Evolutionary conservation across 768 basidiomycete genomes (phyloP).

Genomic region (Hydnomerulius pinastri): DNA sequence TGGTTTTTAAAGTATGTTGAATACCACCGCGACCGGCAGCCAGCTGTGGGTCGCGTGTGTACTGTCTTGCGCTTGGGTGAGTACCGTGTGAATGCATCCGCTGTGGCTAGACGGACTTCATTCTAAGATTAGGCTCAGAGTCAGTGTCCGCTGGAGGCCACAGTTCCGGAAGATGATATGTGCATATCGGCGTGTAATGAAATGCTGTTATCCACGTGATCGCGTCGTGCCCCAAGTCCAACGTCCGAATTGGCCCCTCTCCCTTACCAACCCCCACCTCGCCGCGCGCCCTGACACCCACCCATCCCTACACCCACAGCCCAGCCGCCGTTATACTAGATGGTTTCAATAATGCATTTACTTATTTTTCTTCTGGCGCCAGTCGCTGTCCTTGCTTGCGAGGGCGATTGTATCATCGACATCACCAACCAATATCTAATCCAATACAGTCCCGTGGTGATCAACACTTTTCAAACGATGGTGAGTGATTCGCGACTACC

Average conservation of each 20-base stretch:
- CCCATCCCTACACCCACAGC: not conserved
- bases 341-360: constrained; percentile 23
- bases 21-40: constrained; percentile 24
- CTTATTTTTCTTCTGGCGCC: constrained; percentile 32
- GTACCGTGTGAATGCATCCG: too few relatives aligned
- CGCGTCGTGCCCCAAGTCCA: too few relatives aligned
- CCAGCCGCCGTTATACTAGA: constrained; percentile 7
- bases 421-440: constrained; percentile 56
- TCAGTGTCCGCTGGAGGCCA: too few relatives aligned
- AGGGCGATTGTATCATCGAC: constrained; percentile 66
- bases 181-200: too few relatives aligned
- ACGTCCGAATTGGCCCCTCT: too few relatives aligned
- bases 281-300: constrained; percentile 6
- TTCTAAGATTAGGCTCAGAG: too few relatives aligned
- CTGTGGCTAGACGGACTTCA: too few relatives aligned
- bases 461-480: constrained; percentile 38
- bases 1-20: constrained; percentile 11
- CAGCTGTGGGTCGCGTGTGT: too few relatives aligned
- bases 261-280: constrained; percentile 1
- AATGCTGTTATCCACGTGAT: too few relatives aligned
- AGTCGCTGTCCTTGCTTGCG: constrained; percentile 55
- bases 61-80: too few relatives aligned
- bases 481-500: constrained; percentile 36
- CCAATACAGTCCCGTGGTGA: constrained; percentile 50
- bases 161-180: too few relatives aligned